These are phyloP conservation scores for Cornus suecica DNA, from an alignment of 148 eudicot genomes.

Conservation along the genomic window DNA sequence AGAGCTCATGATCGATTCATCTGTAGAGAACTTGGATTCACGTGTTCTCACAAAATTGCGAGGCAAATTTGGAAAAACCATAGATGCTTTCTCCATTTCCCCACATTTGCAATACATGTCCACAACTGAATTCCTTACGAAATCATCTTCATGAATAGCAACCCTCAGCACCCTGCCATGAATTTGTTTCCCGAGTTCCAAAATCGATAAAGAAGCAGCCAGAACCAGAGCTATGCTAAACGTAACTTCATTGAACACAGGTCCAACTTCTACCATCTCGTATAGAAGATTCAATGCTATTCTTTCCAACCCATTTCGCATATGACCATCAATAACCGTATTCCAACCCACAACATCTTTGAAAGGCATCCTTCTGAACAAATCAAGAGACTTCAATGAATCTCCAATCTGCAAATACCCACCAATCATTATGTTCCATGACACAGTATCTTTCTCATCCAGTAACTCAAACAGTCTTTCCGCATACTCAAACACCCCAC, in stretches of 20 bases:
- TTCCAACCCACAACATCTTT: conserved; percentile 75
- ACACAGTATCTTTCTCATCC: conserved; percentile 38
- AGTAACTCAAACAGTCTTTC: conserved; percentile 41
- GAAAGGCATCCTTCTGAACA: conserved; percentile 50
- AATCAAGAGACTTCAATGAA: conserved; percentile 40
- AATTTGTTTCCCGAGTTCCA: conserved; percentile 63
- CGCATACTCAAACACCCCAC: conserved; percentile 42
- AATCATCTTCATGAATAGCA: conserved; percentile 38
- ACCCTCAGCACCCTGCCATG: conserved; percentile 51
- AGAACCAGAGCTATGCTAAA: conserved; percentile 59
- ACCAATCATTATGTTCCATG: conserved; percentile 78
- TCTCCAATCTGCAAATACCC: conserved; percentile 44
- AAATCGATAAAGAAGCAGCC: conserved; percentile 43
- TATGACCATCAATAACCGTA: conserved; percentile 63
- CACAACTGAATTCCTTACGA: conserved; percentile 57
- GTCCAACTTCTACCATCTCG: conserved; percentile 48
- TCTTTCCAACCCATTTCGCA: conserved; percentile 46
- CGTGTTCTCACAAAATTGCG: conserved; percentile 6
- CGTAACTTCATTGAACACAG: conserved; percentile 37
- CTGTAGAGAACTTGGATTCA: conserved; percentile 2
- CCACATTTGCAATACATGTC: conserved; percentile 87
- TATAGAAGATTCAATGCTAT: conserved; percentile 53
- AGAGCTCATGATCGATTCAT: conserved; percentile 23
- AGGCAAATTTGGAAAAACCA: conserved; percentile 36
- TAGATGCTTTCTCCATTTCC: conserved; percentile 50